A percentile compares a stretch with the other conserved stretches of the same genome.
Evolutionary conservation across 2,329 filamentous ascomycete genomes (phyloP).

Genomic region (Epichloe festucae): DNA sequence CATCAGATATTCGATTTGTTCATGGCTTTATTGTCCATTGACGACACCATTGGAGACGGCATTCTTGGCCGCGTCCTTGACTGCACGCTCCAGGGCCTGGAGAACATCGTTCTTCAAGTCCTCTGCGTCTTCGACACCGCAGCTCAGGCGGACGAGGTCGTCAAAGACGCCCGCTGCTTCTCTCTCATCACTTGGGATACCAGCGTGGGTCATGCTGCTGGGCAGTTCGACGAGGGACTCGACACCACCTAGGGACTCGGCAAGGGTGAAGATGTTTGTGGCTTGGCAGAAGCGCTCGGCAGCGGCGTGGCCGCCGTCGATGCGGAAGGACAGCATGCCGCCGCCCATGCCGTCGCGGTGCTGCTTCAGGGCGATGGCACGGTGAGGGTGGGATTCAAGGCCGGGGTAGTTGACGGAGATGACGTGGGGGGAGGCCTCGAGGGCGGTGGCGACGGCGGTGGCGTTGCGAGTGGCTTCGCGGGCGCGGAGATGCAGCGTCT

Average conservation of each 20-base stretch:
- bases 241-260: constrained; percentile 83
- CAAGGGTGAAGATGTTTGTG: constrained; percentile 83
- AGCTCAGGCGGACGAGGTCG: constrained; percentile 85
- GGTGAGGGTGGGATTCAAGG: constrained; percentile 74
- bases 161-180: constrained; percentile 92
- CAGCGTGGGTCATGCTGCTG: constrained; percentile 91
- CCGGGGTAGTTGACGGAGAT: constrained; percentile 93
- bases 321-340: constrained; percentile 94
- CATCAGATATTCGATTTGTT: too few species aligned
- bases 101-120: constrained; percentile 75
- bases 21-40: constrained; percentile 12
- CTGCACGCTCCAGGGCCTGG: constrained; percentile 68
- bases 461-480: constrained; percentile 78
- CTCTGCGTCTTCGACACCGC: constrained; percentile 80
- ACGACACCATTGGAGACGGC: constrained; percentile 16
- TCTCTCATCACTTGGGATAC: constrained; percentile 79
- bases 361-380: constrained; percentile 74
- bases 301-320: constrained; percentile 71
- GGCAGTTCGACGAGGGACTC: constrained; percentile 89
- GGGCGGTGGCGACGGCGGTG: constrained; percentile 57
- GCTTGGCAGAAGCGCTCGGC: constrained; percentile 86
- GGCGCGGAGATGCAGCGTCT: constrained; percentile 88
- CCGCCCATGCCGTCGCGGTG: constrained; percentile 91
- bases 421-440: constrained; percentile 68
- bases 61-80: constrained; percentile 22